phyloP scores from a whole-genome alignment of 2,329 filamentous ascomycete genomes.

The Exophiala mesophila region DNA sequence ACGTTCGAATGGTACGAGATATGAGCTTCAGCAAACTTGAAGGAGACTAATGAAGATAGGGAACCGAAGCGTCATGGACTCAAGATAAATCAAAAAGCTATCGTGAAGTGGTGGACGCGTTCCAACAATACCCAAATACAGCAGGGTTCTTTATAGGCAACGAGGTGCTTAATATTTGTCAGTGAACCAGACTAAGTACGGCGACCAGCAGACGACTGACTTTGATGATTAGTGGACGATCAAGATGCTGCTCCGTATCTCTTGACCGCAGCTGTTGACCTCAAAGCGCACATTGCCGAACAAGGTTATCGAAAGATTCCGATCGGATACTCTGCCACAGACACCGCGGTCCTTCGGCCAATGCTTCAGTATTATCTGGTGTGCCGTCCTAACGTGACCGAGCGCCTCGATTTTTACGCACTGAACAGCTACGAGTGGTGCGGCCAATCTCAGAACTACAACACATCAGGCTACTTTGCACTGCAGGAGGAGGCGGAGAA shows the following conservation, averaged over 20 bases:
- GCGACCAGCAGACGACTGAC: too few species aligned
- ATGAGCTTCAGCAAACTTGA: slow-evolving; percentile 1
- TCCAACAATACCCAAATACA: slow-evolving; percentile 71
- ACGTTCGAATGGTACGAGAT: slow-evolving; percentile 38
- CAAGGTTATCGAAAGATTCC: slow-evolving; percentile 77
- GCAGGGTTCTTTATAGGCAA: slow-evolving; percentile 85
- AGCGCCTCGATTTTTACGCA: slow-evolving; percentile 76
- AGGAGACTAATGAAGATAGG: slow-evolving; percentile 11
- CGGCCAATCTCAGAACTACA: slow-evolving; percentile 50
- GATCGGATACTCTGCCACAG: slow-evolving; percentile 80
- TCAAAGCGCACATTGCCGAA: slow-evolving; percentile 72
- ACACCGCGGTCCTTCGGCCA: slow-evolving; percentile 65
- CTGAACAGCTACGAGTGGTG: slow-evolving; percentile 85
- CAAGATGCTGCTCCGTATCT: slow-evolving; percentile 71
- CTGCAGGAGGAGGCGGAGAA: slow-evolving; percentile 62
- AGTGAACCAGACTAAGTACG: too few species aligned
- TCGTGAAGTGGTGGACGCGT: slow-evolving; percentile 68
- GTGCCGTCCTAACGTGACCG: slow-evolving; percentile 62
- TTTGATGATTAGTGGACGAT: slow-evolving; percentile 41
- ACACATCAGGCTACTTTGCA: slow-evolving; percentile 62
- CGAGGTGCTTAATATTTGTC: slow-evolving; percentile 64
- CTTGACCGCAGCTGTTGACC: slow-evolving; percentile 73
- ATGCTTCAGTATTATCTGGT: slow-evolving; percentile 71
- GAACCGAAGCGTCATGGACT: slow-evolving; percentile 66
- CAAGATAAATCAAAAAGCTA: slow-evolving; percentile 64